Percentiles rank a stretch among this genome's conserved stretches.
Evolutionary conservation across 192 early-diverging fungal species (phyloP).

Genomic region (Linnemannia exigua): DNA sequence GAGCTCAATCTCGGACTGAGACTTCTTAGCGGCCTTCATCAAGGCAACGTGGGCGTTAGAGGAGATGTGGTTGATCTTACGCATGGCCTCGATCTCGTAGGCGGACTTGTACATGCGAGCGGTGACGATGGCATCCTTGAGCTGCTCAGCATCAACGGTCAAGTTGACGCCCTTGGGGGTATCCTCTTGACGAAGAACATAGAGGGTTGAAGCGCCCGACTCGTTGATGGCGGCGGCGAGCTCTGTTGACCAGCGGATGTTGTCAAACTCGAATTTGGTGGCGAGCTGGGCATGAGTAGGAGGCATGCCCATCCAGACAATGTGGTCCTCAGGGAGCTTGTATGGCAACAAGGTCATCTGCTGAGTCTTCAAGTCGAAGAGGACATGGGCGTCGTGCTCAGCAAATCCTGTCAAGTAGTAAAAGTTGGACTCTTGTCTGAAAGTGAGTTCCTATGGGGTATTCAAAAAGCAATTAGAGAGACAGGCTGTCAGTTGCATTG

Average conservation of each 20-base stretch:
- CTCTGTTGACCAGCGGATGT: constrained; percentile 73
- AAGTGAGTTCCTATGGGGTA: constrained; percentile 75
- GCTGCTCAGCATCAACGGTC: constrained; percentile 37
- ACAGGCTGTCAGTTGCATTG: constrained; percentile 46
- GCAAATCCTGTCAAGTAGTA: constrained; percentile 89
- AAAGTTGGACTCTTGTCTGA: constrained; percentile 91
- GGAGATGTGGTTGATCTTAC: constrained; percentile 80
- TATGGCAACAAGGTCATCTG: constrained; percentile 80
- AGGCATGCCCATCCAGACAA: constrained; percentile 86
- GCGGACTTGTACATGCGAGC: constrained; percentile 88
- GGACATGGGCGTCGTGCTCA: constrained; percentile 81
- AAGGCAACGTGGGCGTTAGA: constrained; percentile 83
- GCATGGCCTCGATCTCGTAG: constrained; percentile 85
- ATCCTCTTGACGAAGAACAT: constrained; percentile 65
- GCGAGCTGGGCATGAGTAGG: constrained; percentile 69
- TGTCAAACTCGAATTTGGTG: constrained; percentile 77
- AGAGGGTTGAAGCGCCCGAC: constrained; percentile 63
- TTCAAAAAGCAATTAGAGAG: constrained; percentile 51
- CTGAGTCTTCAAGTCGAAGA: constrained; percentile 78
- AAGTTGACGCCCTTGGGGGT: constrained; percentile 38
- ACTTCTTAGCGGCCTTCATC: constrained; percentile 78
- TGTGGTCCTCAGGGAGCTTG: constrained; percentile 75
- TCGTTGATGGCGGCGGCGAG: constrained; percentile 61
- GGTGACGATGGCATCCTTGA: constrained; percentile 74
- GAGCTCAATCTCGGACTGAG: constrained; percentile 79